These are phyloP conservation scores for Lentinula lateritia DNA, from an alignment of 768 basidiomycete species.

Conservation along the genomic window DNA sequence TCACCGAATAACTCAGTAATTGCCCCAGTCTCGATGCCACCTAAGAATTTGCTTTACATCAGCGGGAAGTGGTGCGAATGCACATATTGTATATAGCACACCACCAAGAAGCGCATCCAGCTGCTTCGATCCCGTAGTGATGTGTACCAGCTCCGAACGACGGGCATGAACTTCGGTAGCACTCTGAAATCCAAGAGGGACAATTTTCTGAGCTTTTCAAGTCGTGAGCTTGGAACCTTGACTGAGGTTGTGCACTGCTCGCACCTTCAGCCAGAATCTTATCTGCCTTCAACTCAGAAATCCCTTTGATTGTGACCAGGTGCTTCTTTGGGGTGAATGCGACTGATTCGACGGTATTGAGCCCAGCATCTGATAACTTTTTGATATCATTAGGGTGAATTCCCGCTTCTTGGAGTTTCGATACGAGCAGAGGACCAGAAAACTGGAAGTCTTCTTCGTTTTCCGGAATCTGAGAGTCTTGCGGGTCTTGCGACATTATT, in stretches of 20 bases:
- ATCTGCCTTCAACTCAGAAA: slow-evolving; percentile 95
- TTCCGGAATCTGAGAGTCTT: slow-evolving; percentile 33
- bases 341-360: slow-evolving; percentile 91
- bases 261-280: slow-evolving; percentile 91
- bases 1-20: slow-evolving; percentile 99
- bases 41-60: slow-evolving; percentile 27
- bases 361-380: slow-evolving; percentile 89
- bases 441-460: slow-evolving; percentile 52
- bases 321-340: slow-evolving; percentile 96
- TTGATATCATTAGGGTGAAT: slow-evolving; percentile 89
- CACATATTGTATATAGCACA: slow-evolving; percentile 19
- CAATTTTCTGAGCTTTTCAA: slow-evolving; percentile 80
- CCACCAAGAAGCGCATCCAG: slow-evolving; percentile 94
- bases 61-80: background rate
- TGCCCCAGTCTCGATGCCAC: slow-evolving; percentile 96
- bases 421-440: slow-evolving; percentile 79
- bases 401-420: slow-evolving; percentile 83
- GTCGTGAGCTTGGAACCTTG: slow-evolving; percentile 7
- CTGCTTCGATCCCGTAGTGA: slow-evolving; percentile 95
- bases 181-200: slow-evolving; percentile 96
- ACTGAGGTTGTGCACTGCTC: background rate
- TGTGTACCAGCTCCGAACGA: slow-evolving; percentile 90
- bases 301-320: slow-evolving; percentile 88
- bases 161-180: slow-evolving; percentile 97
- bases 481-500: slow-evolving; percentile 53